Evolutionary conservation across 1,284 basidiomycete species (phyloP), one percentile per base, ranked within the genome.

Genomic region (Ceratobasidium theobromae): DNA sequence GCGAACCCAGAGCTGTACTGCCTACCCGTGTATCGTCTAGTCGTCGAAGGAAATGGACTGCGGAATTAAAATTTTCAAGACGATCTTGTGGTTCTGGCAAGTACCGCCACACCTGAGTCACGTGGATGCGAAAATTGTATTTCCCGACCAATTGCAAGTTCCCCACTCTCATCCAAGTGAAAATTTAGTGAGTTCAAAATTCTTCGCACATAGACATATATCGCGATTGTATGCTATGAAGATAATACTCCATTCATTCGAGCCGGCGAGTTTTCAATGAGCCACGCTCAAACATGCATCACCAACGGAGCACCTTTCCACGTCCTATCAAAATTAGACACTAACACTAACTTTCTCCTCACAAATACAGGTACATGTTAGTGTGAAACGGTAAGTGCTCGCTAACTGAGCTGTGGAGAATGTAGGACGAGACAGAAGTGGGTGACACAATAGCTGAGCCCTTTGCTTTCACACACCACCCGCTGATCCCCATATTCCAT

Each of bases 261-360:
- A 86, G 85, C 79, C 74, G 84, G 86, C 84, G 85, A 87, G 77
- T 76, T 41, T 79, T 74, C 74, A 77, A 83, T 87, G 86, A 86
- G 80, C 85, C 85, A 74, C 75, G 77, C 86, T 86, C 80, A 75
- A 84, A 86, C 86, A 87, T 88, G 86, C 86, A 88, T 87, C 86
- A 88, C 86, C 86, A 87, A 84, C 86, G 84, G 86, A 88, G 74
- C n/a, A n/a, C 75, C 66, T 71, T 70, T 68, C 52, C 70, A 28
- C 33, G 27, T 33, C 16, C 35, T 40, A 25, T 53, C 49, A 58
- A 35, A 30, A 9, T 48, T 69, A 68, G 69, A 70, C 53, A 60
- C 66, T 66, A 14, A 64, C 49, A 57, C 70, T 71, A 32, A 53
- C 41, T 53, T 32, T 25, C 40, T 58, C n/a, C n/a, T 16, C 45